Evolutionary conservation across 768 basidiomycete genomes (phyloP), one percentile per base, ranked within the genome.

Genomic region (Dioszegia crocea): DNA sequence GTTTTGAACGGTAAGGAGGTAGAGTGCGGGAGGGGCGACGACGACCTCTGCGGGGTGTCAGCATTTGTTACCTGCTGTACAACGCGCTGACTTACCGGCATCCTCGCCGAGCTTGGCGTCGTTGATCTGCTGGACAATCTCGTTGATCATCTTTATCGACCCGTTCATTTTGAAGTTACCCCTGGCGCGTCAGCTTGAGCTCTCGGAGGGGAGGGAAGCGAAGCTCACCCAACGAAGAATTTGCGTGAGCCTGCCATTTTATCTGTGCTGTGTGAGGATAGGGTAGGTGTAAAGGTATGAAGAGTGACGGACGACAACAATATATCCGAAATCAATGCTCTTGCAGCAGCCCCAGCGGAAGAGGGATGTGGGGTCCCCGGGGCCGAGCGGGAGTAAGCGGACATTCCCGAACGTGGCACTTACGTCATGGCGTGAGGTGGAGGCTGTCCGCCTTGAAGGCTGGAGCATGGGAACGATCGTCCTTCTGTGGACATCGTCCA

Each of bases 111-210:
- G 79, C 50, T 84, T 80, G 52, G 91, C 90, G 3, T 84, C 78
- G 80, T 96, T 96, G 54, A 99, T 80, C 48, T 80, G 74, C 51
- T 84, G 78, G 67, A 89, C 78, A 71, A 99, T 83, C 43, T 80
- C 78, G 64, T 80, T 80, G 77, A 88, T 86, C 66, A 84, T 82
- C 63, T 82, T 81, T 63, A 81, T 81, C 36, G 85, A 83, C 59
- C 81, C 80, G 81, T 97, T 94, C 86, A 98, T 87, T 82, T 97
- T 99, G 85, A 94, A 97, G 84, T 98, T 97, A 29, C 92, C 80
- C 76, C 94, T 94, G 69, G 89, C 36, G 19, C 6, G 39, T 43
- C 41, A 33, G 52, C 21, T 49, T 16, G 38, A 23, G 16, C 14
- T 8, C n/a, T n/a, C n/a, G n/a, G n/a, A n/a, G n/a, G n/a, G n/a